These are phyloP conservation scores for Fusarium praegraminearum DNA, from an alignment of 2,329 filamentous ascomycete genomes.

Conservation along the genomic window DNA sequence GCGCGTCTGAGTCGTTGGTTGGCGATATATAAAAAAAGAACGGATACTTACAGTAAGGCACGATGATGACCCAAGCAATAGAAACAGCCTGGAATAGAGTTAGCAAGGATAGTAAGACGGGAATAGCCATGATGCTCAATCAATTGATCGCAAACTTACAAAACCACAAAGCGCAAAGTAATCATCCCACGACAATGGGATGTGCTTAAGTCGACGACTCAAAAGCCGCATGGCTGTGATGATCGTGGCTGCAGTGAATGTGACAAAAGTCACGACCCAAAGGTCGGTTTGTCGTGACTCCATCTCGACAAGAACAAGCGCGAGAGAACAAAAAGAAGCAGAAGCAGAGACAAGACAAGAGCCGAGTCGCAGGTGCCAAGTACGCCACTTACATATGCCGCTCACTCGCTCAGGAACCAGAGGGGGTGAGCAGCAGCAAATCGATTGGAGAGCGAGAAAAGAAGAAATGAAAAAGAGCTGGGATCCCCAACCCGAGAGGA, in stretches of 20 bases:
- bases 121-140: background rate
- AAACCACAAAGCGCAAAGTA: slow-evolving; percentile 41
- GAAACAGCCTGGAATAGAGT: slow-evolving; percentile 20
- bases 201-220: slow-evolving; percentile 36
- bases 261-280: slow-evolving; percentile 32
- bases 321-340: background rate
- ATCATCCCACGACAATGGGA: slow-evolving; percentile 36
- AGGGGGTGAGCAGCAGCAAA: background rate
- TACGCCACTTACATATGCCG: background rate
- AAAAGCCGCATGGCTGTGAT: slow-evolving; percentile 28
- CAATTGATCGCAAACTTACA: slow-evolving; percentile 8
- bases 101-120: background rate
- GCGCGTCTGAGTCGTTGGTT: background rate
- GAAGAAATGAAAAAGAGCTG: background rate
- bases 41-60: slow-evolving; percentile 32
- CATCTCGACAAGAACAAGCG: background rate
- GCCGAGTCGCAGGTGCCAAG: background rate
- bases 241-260: slow-evolving; percentile 36
- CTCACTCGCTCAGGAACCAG: slow-evolving; percentile 18
- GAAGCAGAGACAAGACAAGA: background rate
- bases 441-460: background rate
- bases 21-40: background rate
- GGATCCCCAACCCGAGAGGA: slow-evolving; percentile 12
- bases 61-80: slow-evolving; percentile 31
- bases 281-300: slow-evolving; percentile 34